Conservation (phyloP, 164 flowering plant genomes). For the Vitis riparia region DNA sequence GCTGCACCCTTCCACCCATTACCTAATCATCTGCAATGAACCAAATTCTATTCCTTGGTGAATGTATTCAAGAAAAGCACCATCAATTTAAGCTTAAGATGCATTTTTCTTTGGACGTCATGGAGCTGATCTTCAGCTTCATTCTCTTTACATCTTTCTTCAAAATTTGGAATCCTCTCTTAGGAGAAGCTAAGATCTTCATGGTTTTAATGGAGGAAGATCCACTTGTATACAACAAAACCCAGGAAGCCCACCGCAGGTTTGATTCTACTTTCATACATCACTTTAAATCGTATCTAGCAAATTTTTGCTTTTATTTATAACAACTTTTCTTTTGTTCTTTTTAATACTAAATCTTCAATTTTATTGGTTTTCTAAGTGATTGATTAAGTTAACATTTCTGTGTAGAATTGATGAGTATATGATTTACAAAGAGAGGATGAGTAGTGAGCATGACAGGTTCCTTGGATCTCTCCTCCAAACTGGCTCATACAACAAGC, state of each 20-base stretch:
- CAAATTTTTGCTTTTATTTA: too few species aligned
- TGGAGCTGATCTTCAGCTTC: conserved; percentile 13
- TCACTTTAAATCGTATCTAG: too few species aligned
- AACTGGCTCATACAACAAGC: conserved; percentile 35
- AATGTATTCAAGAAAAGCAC: conserved; percentile 6
- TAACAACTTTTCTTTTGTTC: too few species aligned
- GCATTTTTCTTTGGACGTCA: neutral
- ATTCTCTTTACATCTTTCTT: conserved; percentile 14
- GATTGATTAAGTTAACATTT: too few species aligned
- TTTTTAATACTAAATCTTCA: too few species aligned
- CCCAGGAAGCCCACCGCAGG: conserved; percentile 18
- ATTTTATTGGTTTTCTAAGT: too few species aligned
- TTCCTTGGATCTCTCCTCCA: conserved; percentile 42
- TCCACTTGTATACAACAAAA: conserved; percentile 27
- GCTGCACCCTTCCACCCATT: neutral
- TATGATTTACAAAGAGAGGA: conserved; percentile 32
- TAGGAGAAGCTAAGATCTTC: conserved; percentile 33
- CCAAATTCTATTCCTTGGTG: neutral
- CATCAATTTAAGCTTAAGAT: neutral
- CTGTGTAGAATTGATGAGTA: conserved; percentile 29
- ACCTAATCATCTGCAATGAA: neutral
- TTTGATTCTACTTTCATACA: neutral
- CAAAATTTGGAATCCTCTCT: conserved; percentile 9
- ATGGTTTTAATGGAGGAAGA: conserved; percentile 52
- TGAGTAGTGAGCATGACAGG: conserved; percentile 33